phyloP scores from a whole-genome alignment of 2,329 filamentous ascomycete genomes.

The Nigrospora oryzae region DNA sequence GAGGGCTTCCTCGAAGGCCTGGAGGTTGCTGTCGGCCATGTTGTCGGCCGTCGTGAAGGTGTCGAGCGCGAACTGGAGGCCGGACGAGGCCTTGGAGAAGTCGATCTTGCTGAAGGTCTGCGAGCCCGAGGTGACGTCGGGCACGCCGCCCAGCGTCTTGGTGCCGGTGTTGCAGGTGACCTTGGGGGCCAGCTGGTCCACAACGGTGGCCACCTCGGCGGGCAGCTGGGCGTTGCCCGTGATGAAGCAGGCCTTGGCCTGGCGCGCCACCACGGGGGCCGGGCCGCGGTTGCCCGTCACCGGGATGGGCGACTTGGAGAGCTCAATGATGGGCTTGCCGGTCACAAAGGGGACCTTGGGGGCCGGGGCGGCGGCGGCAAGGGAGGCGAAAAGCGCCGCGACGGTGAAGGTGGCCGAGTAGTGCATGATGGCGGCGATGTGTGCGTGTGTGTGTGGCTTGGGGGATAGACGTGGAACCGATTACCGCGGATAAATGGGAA shows the following conservation, averaged over 20 bases:
- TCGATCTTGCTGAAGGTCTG: constrained; percentile 46
- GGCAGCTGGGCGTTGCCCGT: constrained; percentile 42
- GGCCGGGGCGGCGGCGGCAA: constrained; percentile 1
- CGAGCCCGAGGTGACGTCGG: constrained; percentile 44
- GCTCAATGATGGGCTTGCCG: constrained; percentile 1
- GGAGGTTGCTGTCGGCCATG: constrained; percentile 39
- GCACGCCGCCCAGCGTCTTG: constrained; percentile 43
- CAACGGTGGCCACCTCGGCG: constrained; percentile 35
- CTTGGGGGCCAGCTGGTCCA: constrained; percentile 27
- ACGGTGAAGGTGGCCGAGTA: constrained; percentile 2
- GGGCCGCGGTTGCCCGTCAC: no score
- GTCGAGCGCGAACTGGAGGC: constrained; percentile 44
- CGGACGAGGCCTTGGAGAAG: constrained; percentile 40
- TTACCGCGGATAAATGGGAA: neutral
- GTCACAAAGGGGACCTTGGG: constrained; percentile 3
- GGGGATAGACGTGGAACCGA: neutral
- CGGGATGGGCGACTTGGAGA: neutral
- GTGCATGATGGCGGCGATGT: neutral
- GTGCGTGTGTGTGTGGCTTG: neutral
- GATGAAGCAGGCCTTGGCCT: constrained; percentile 36
- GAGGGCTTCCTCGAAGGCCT: constrained; percentile 41
- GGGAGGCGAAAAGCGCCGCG: constrained; percentile 1
- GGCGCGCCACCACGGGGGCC: neutral
- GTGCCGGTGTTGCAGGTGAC: constrained; percentile 39
- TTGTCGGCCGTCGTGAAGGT: constrained; percentile 42